A percentile compares a stretch with the other conserved stretches of the same genome.
phyloP scores from a whole-genome alignment of 345 rosid species.

The Populus davidiana region DNA sequence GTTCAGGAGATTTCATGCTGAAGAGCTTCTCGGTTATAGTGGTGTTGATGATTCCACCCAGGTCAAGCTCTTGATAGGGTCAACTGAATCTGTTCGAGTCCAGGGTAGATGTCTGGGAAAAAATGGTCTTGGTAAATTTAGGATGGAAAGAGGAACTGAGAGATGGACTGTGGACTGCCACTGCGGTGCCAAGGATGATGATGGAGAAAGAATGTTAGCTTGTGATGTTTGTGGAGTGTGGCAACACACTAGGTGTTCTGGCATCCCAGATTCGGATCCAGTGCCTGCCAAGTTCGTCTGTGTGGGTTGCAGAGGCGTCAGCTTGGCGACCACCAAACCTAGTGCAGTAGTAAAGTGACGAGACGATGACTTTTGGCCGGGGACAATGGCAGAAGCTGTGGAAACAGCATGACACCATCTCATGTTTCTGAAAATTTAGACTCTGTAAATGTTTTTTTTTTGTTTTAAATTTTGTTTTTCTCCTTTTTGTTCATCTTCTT shows the following conservation, averaged over 20 bases:
- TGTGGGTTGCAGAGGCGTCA: conserved; percentile 26
- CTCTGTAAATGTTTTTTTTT: conserved; percentile 12
- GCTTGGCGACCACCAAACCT: conserved; percentile 1
- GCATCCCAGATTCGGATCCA: conserved; percentile 43
- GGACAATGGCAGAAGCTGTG: background rate
- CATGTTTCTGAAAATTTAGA: conserved; percentile 8
- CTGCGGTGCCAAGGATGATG: conserved; percentile 73
- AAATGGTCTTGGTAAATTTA: conserved; percentile 34
- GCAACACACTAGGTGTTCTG: conserved; percentile 71
- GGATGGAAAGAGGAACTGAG: conserved; percentile 66
- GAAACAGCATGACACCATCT: conserved; percentile 14
- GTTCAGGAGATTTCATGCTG: conserved; percentile 52
- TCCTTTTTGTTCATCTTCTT: background rate
- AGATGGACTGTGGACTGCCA: conserved; percentile 65
- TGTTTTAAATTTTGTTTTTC: no score
- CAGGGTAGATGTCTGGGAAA: conserved; percentile 49
- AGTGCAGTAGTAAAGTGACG: conserved; percentile 14
- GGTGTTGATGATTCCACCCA: conserved; percentile 63
- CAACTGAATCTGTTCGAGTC: conserved; percentile 32
- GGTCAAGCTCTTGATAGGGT: conserved; percentile 42
- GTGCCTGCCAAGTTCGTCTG: conserved; percentile 62
- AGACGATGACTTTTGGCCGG: background rate
- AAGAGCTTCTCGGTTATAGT: conserved; percentile 50
- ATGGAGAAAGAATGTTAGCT: conserved; percentile 74
- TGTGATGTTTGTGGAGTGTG: conserved; percentile 68